Evolutionary conservation across 441 rosid genomes (phyloP).

Genomic region (Gossypium schwendimanii): DNA sequence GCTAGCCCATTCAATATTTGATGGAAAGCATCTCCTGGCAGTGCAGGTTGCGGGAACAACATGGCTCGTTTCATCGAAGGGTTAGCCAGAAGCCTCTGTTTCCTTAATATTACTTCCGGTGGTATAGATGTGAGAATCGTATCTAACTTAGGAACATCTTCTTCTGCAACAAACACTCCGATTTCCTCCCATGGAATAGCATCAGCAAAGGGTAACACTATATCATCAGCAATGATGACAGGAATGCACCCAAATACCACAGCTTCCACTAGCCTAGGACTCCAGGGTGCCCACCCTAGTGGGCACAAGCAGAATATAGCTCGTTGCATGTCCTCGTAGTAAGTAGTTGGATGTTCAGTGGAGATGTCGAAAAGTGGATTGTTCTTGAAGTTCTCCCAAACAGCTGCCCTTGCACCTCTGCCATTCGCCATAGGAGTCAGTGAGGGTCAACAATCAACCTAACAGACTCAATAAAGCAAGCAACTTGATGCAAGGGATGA

Average conservation of each 20-base stretch:
- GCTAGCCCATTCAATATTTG: not conserved
- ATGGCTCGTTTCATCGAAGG: not conserved
- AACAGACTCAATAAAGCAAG: not conserved
- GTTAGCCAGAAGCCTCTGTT: not conserved
- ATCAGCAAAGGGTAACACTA: not conserved
- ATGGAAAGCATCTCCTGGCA: not conserved
- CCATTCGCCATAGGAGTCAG: not conserved
- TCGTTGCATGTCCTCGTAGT: not conserved
- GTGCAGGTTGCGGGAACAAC: not conserved
- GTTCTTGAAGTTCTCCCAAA: not conserved
- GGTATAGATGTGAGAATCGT: not conserved
- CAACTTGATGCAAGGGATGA: not conserved
- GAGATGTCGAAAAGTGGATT: not conserved
- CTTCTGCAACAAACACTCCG: not conserved
- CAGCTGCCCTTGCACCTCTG: conserved; percentile 1
- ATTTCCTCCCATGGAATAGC: not conserved
- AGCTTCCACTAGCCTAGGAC: not conserved
- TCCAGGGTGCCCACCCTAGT: not conserved
- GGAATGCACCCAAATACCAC: not conserved
- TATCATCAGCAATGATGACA: not conserved
- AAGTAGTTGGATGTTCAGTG: not conserved
- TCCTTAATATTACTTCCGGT: not conserved
- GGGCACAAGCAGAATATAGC: not conserved
- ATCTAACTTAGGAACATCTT: not conserved
- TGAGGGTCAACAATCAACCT: not conserved